Percentiles rank a stretch among this genome's conserved stretches.
phyloP scores from a whole-genome alignment of 306 rosid species.

The Astragalus membranaceus region DNA sequence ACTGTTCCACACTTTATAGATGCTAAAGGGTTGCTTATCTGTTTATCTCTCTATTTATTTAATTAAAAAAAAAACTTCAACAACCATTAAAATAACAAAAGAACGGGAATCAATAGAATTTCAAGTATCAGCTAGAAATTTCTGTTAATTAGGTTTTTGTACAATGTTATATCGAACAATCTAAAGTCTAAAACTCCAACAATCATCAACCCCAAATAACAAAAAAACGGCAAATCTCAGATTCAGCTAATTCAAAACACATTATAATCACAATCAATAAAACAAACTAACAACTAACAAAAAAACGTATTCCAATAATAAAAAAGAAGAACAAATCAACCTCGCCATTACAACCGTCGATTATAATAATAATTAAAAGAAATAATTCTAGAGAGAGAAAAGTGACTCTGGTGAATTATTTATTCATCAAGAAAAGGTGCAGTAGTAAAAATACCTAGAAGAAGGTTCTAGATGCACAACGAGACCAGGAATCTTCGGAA shows the following conservation, averaged over 20 bases:
- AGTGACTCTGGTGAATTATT: background rate
- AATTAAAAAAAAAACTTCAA: background rate
- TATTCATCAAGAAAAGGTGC: background rate
- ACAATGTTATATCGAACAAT: background rate
- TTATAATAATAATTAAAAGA: background rate
- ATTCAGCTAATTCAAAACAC: background rate
- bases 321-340: background rate
- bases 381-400: background rate
- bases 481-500: conserved; percentile 35
- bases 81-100: background rate
- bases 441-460: conserved; percentile 47
- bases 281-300: background rate
- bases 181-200: background rate
- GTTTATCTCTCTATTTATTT: too few relatives aligned
- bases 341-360: background rate
- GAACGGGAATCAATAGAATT: background rate
- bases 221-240: background rate
- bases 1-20: too few relatives aligned
- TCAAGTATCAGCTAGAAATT: background rate
- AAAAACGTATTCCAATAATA: background rate
- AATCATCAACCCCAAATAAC: background rate
- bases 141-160: background rate
- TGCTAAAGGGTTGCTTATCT: too few relatives aligned
- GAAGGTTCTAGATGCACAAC: conserved; percentile 66
- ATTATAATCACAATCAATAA: background rate